phyloP scores from a whole-genome alignment of 2,329 filamentous ascomycete genomes.

The Neonectria magnoliae region DNA sequence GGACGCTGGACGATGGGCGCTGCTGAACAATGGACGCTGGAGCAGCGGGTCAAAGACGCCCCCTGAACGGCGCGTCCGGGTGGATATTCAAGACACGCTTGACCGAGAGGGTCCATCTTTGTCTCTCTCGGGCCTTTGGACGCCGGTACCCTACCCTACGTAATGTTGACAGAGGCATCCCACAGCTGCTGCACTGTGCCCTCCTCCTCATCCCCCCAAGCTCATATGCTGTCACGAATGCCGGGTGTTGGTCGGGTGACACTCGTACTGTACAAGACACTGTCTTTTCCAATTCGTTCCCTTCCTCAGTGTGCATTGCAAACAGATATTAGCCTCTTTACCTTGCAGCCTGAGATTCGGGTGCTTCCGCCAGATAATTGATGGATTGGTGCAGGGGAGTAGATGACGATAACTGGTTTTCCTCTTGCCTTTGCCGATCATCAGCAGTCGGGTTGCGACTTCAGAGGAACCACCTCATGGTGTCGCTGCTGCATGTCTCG shows the following conservation, averaged over 20 bases:
- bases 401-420: conserved; percentile 9
- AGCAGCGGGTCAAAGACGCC: conserved; percentile 25
- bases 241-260: not conserved
- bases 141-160: not conserved
- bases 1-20: conserved; percentile 2
- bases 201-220: not conserved
- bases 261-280: not conserved
- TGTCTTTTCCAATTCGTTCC: not conserved
- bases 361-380: not conserved
- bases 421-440: conserved; percentile 16
- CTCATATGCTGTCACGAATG: not conserved
- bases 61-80: conserved; percentile 44
- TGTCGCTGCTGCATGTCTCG: not conserved
- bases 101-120: conserved; percentile 18
- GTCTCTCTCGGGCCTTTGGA: not conserved
- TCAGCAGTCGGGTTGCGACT: not conserved
- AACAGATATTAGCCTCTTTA: not conserved
- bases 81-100: conserved; percentile 29
- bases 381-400: not conserved
- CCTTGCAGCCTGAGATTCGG: not conserved
- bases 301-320: not conserved
- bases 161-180: not conserved
- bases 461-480: not conserved
- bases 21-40: conserved; percentile 20
- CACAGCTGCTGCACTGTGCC: not conserved